Conservation (phyloP, 2,329 filamentous ascomycete genomes). For the Leptoxyphium fumago region DNA sequence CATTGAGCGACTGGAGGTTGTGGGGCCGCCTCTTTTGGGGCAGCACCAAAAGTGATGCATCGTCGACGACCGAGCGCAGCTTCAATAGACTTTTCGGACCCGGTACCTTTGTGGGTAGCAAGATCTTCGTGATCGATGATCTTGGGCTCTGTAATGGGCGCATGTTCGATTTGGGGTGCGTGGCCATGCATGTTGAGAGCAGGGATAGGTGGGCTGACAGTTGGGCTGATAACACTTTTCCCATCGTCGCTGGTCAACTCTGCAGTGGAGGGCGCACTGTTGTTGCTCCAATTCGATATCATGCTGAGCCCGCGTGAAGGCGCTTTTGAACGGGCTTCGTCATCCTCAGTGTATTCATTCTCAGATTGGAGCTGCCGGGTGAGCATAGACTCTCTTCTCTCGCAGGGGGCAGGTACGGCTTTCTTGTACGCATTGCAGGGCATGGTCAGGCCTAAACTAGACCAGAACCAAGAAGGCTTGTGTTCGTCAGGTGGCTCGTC, state of each 20-base stretch:
- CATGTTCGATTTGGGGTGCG: slow-evolving; percentile 24
- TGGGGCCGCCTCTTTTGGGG: slow-evolving; percentile 42
- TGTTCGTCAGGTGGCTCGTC: slow-evolving; percentile 73
- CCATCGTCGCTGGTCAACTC: slow-evolving; percentile 85
- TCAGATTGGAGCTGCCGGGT: slow-evolving; percentile 62
- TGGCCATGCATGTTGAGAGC: slow-evolving; percentile 33
- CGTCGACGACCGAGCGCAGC: slow-evolving; percentile 61
- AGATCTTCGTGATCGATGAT: slow-evolving; percentile 23
- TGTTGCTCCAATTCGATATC: slow-evolving; percentile 62
- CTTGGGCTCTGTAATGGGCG: slow-evolving; percentile 22
- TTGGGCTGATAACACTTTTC: slow-evolving; percentile 66
- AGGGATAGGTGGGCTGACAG: slow-evolving; percentile 67
- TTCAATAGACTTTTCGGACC: slow-evolving; percentile 42
- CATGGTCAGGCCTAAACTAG: slow-evolving; percentile 9
- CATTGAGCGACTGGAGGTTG: slow-evolving; percentile 23
- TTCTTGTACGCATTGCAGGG: slow-evolving; percentile 29
- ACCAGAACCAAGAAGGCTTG: slow-evolving; percentile 23
- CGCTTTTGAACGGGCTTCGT: slow-evolving; percentile 10
- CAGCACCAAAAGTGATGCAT: slow-evolving; percentile 86
- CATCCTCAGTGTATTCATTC: slow-evolving; percentile 29
- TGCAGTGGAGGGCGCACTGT: slow-evolving; percentile 68
- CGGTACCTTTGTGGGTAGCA: slow-evolving; percentile 12
- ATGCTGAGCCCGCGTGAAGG: slow-evolving; percentile 31
- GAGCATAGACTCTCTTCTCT: slow-evolving; percentile 64
- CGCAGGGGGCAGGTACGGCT: slow-evolving; percentile 30